Percentiles rank a stretch among this genome's conserved stretches.
These are phyloP conservation scores for Eragrostis nindensis DNA, from an alignment of 176 grass and related monocot genomes.

Conservation along the genomic window DNA sequence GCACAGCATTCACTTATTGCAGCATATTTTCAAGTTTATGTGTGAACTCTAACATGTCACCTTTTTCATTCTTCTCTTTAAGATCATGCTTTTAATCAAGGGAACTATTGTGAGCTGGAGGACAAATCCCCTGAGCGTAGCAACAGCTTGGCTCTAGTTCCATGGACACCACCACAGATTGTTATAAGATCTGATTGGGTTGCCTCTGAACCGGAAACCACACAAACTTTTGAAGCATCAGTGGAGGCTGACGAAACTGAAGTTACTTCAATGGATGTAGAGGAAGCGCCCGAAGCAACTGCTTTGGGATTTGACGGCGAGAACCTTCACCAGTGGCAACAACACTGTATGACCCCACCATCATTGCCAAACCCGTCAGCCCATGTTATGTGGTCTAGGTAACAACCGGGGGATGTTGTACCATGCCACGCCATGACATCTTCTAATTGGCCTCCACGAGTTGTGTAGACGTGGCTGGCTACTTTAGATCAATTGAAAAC, in stretches of 20 bases:
- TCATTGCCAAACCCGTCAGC: slow-evolving; percentile 50
- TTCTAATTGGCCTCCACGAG: slow-evolving; percentile 29
- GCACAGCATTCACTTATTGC: neutral
- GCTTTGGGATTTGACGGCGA: slow-evolving; percentile 19
- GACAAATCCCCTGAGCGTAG: slow-evolving; percentile 58
- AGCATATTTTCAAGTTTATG: neutral
- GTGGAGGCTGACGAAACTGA: slow-evolving; percentile 68
- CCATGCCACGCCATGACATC: slow-evolving; percentile 18
- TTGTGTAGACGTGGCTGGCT: slow-evolving; percentile 13
- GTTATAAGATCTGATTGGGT: slow-evolving; percentile 33
- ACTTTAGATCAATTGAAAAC: slow-evolving; percentile 12
- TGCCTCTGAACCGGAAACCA: slow-evolving; percentile 16
- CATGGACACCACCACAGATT: slow-evolving; percentile 59
- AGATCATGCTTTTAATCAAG: slow-evolving; percentile 61
- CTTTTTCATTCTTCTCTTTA: slow-evolving; percentile 16
- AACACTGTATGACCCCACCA: slow-evolving; percentile 60
- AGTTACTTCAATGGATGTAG: slow-evolving; percentile 68
- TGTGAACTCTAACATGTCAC: slow-evolving; percentile 17
- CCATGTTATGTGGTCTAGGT: slow-evolving; percentile 72
- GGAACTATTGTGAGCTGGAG: slow-evolving; percentile 49
- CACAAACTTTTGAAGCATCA: slow-evolving; percentile 27
- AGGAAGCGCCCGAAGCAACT: slow-evolving; percentile 41
- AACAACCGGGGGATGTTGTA: slow-evolving; percentile 2
- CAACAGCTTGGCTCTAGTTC: slow-evolving; percentile 72
- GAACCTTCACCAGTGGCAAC: slow-evolving; percentile 58